Base-by-base conservation (phyloP, 345 rosid genomes). In the Alliaria petiolata region DNA sequence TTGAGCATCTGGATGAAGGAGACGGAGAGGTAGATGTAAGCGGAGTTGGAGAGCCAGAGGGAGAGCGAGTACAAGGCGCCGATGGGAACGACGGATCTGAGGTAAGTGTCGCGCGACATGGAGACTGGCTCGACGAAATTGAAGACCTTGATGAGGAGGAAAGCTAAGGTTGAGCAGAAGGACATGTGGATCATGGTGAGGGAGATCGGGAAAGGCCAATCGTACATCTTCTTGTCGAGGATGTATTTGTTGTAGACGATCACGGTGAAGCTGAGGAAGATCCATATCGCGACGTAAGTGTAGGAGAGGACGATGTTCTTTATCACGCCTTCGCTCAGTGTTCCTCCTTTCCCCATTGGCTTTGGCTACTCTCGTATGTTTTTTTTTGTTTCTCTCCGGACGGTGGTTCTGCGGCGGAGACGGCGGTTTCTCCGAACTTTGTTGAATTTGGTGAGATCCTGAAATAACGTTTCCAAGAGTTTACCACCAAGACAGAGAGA, bases 151-250 rank as follows among this genome's bases (percentile, higher is more conserved):
- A 92, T 84, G 75, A 90, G 85, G 77, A 90, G 85, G 78, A 88
- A 76, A 40, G 98, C 98, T 16, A 92, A 85, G 33, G 93, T 62
- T 62, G 98, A 81, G 75, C 98, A 92, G 61, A 92, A 92, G 58
- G 95, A 86, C 98, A 92, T 92, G 84, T 92, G 98, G 84, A 92
- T 92, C 92, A 92, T 88, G 54, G 98, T 92, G 26, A 92, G 98
- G 4, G 98, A 88, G 81, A 92, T 84, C 5, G 98, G 98, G 74
- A 81, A 92, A 0, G 98, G 98, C 98, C 98, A 92, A 58, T 83
- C 86, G 82, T 92, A 92, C 93, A 92, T 87, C 85, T 90, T 90
- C 79, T 87, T 87, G 85, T 92, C 98, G 43, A 92, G 90, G 88
- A 92, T 92, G 86, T 86, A 92, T 71, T 92, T 92, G 90, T 92